Evolutionary conservation across 805 yeast species (phyloP).

Genomic region (Yarrowia osloensis): DNA sequence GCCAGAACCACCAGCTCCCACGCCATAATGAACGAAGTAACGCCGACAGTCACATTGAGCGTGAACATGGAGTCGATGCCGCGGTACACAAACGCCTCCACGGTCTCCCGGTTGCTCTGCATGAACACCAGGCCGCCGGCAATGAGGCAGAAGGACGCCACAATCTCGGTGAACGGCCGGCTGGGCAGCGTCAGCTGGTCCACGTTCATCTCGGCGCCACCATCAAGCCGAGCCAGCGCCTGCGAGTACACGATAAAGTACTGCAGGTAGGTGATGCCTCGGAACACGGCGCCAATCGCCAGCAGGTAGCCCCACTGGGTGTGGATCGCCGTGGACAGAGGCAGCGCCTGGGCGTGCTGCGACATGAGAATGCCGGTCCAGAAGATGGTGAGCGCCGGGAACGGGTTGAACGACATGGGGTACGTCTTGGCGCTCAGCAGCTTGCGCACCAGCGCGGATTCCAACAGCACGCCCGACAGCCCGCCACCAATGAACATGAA

Average conservation of each 20-base stretch:
- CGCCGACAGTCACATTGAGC: slow-evolving; percentile 80
- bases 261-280: slow-evolving; percentile 66
- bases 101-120: slow-evolving; percentile 86
- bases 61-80: slow-evolving; percentile 90
- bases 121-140: slow-evolving; percentile 91
- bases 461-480: slow-evolving; percentile 82
- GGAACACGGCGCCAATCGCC: slow-evolving; percentile 76
- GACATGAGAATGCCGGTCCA: slow-evolving; percentile 98
- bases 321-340: slow-evolving; percentile 76
- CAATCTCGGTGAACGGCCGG: slow-evolving; percentile 83
- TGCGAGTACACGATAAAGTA: slow-evolving; percentile 45
- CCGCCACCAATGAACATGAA: slow-evolving; percentile 92
- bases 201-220: slow-evolving; percentile 15
- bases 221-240: slow-evolving; percentile 32
- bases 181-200: slow-evolving; percentile 47
- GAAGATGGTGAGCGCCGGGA: slow-evolving; percentile 88
- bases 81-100: slow-evolving; percentile 76
- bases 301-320: slow-evolving; percentile 90
- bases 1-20: slow-evolving; percentile 76
- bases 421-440: slow-evolving; percentile 34
- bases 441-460: slow-evolving; percentile 47
- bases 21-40: slow-evolving; percentile 76
- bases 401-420: slow-evolving; percentile 82
- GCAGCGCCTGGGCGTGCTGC: slow-evolving; percentile 84
- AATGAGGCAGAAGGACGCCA: slow-evolving; percentile 74